A percentile compares a stretch with the other conserved stretches of the same genome.
These are phyloP conservation scores for Pythium vanterpoolii DNA, from an alignment of 352 stramenopile genomes.

Conservation along the genomic window DNA sequence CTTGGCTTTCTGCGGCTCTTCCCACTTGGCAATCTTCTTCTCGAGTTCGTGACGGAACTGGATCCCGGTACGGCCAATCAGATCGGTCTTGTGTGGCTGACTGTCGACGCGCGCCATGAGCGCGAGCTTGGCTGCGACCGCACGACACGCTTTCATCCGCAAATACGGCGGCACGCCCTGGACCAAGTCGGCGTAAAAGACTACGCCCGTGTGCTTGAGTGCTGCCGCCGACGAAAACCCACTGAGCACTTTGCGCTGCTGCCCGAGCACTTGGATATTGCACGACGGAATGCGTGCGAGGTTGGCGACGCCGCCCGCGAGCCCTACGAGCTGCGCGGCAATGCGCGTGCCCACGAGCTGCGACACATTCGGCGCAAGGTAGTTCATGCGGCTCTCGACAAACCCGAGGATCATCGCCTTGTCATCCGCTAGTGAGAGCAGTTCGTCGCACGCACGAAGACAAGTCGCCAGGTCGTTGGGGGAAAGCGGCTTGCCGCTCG, in stretches of 20 bases:
- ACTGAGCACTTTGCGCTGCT: constrained; percentile 91
- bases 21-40: constrained; percentile 96
- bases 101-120: constrained; percentile 94
- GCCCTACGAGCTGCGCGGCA: constrained; percentile 92
- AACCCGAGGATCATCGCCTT: constrained; percentile 89
- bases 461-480: constrained; percentile 69
- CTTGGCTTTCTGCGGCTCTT: constrained; percentile 96
- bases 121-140: constrained; percentile 87
- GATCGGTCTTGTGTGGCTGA: constrained; percentile 73
- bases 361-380: constrained; percentile 91
- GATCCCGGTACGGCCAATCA: constrained; percentile 60
- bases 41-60: constrained; percentile 90
- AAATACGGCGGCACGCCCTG: constrained; percentile 88
- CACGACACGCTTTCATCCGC: constrained; percentile 92
- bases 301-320: constrained; percentile 93
- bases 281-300: constrained; percentile 95
- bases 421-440: constrained; percentile 84
- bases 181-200: constrained; percentile 94
- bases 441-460: constrained; percentile 77
- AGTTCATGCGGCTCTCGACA: constrained; percentile 91
- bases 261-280: constrained; percentile 96
- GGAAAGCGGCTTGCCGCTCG: constrained; percentile 79
- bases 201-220: constrained; percentile 91
- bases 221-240: constrained; percentile 84
- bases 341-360: constrained; percentile 94